Percentiles rank a stretch among this genome's conserved stretches.
These are phyloP conservation scores for Spiromastix sp. DNA, from an alignment of 2,329 filamentous ascomycete species.

Conservation along the genomic window DNA sequence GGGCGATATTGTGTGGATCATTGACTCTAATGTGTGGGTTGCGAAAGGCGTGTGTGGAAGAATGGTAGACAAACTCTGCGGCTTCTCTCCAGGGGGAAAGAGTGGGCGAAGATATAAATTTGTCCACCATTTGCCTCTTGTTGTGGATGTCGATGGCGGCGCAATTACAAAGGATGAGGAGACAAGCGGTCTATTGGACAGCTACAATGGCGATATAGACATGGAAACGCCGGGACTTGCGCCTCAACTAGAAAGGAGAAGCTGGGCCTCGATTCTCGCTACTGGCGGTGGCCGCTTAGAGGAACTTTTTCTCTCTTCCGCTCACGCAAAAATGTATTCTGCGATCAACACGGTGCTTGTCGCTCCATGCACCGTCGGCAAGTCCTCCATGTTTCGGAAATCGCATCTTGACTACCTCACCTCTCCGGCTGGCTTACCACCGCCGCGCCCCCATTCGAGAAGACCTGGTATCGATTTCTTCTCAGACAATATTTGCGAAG, in stretches of 20 bases:
- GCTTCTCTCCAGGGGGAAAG: constrained; percentile 41
- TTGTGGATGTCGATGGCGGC: constrained; percentile 55
- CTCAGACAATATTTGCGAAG: constrained; percentile 92
- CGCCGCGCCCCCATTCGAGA: constrained; percentile 29
- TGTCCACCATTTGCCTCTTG: constrained; percentile 85
- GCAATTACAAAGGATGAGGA: constrained; percentile 17
- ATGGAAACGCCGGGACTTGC: constrained; percentile 9
- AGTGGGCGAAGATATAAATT: constrained; percentile 61
- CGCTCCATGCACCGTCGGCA: constrained; percentile 89
- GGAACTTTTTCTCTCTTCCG: constrained; percentile 87
- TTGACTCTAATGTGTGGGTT: constrained; percentile 96
- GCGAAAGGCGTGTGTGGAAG: constrained; percentile 65
- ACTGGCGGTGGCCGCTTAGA: constrained; percentile 73
- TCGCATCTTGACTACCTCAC: constrained; percentile 74
- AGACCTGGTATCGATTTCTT: constrained; percentile 79
- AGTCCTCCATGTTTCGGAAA: constrained; percentile 96
- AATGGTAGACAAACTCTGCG: constrained; percentile 81
- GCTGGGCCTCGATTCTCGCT: constrained; percentile 14
- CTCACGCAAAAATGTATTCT: constrained; percentile 94
- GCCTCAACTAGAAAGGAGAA: constrained; percentile 15
- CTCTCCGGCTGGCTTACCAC: constrained; percentile 37
- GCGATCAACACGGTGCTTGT: constrained; percentile 90
- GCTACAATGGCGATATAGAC: constrained; percentile 3
- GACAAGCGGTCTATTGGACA: constrained; percentile 16
- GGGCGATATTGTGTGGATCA: constrained; percentile 83